phyloP scores from a whole-genome alignment of 2,329 filamentous ascomycete species.

The Thermomyces lanuginosus region DNA sequence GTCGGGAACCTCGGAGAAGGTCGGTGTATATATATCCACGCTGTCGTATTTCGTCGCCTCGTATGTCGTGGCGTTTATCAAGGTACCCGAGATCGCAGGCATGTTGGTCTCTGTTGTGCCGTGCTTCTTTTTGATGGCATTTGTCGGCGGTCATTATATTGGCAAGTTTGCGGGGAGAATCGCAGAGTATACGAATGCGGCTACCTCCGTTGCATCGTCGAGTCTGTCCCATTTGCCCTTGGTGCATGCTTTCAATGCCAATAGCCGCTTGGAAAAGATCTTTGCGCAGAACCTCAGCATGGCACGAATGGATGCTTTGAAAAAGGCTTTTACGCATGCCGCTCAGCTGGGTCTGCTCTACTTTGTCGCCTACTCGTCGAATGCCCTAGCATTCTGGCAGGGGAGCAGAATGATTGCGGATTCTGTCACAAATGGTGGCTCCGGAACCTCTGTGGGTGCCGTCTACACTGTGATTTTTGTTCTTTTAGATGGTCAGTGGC shows the following conservation, averaged over 20 bases:
- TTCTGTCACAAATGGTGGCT: constrained; percentile 16
- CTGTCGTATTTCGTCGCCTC: constrained; percentile 51
- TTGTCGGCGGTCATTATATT: constrained; percentile 27
- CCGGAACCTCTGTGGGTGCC: constrained; percentile 17
- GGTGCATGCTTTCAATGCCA: constrained; percentile 44
- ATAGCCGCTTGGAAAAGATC: constrained; percentile 25
- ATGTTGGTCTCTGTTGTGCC: constrained; percentile 49
- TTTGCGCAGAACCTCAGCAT: constrained; percentile 38
- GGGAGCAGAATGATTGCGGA: constrained; percentile 37
- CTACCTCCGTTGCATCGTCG: constrained; percentile 43
- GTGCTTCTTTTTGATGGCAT: constrained; percentile 14
- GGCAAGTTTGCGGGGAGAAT: constrained; percentile 30
- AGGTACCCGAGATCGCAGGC: constrained; percentile 44
- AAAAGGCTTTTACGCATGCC: constrained; percentile 39
- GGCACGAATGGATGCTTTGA: constrained; percentile 36
- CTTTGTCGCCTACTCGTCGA: constrained; percentile 49
- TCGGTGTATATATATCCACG: constrained; percentile 46
- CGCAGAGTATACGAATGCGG: constrained; percentile 35
- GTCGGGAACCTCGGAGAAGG: constrained; percentile 53
- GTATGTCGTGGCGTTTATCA: constrained; percentile 51
- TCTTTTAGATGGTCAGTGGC: constrained; percentile 20
- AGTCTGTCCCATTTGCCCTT: constrained; percentile 39
- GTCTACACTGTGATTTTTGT: constrained; percentile 26
- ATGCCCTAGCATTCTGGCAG: constrained; percentile 50
- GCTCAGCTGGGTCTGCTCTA: constrained; percentile 44